Percentiles rank a stretch among this genome's conserved stretches.
Conservation (phyloP, 345 rosid genomes). For the Eucalyptus leucophloia region DNA sequence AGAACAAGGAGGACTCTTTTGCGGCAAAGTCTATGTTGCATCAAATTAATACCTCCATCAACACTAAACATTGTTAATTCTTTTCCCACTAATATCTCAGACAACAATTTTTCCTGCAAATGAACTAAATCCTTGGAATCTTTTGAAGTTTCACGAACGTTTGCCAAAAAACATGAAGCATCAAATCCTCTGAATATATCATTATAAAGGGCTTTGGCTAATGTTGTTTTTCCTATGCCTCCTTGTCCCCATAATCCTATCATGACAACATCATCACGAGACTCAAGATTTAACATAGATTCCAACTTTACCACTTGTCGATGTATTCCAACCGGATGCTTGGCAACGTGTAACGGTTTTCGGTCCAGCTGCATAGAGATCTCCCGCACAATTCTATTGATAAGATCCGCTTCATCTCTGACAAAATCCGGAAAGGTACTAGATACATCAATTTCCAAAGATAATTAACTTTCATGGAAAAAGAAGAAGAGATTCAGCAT, state of each 20-base stretch:
- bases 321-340: not conserved
- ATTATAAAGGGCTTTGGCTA: not conserved
- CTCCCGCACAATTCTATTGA: not conserved
- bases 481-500: not conserved
- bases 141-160: not conserved
- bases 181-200: not conserved
- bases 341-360: not conserved
- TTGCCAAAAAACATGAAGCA: not conserved
- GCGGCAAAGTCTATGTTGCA: too few species aligned
- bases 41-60: too few species aligned
- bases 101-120: too few species aligned
- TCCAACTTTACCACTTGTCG: fast-evolving
- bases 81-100: too few species aligned
- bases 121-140: too few species aligned
- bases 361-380: not conserved
- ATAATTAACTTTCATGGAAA: not conserved
- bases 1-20: too few species aligned
- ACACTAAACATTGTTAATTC: too few species aligned
- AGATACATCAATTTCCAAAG: not conserved
- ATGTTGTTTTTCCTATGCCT: not conserved
- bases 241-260: not conserved
- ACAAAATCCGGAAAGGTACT: too few species aligned
- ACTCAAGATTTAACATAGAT: not conserved
- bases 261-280: not conserved
- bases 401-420: not conserved